phyloP scores from a whole-genome alignment of 1,284 basidiomycete genomes.

The Baeospora myosura region DNA sequence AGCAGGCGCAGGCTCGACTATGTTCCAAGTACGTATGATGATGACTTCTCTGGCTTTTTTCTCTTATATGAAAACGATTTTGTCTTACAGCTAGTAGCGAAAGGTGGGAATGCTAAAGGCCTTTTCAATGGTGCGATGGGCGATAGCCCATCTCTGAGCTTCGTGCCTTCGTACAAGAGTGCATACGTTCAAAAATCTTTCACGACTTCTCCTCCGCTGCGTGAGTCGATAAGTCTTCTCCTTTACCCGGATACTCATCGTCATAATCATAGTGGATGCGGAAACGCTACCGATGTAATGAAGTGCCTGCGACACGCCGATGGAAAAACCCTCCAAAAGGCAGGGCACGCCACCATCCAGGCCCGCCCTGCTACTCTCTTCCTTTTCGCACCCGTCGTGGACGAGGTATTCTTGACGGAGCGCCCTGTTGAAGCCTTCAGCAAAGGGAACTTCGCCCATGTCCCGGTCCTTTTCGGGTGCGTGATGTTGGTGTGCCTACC shows the following conservation, averaged over 20 bases:
- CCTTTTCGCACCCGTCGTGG: slow-evolving; percentile 10
- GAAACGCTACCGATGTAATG: slow-evolving; percentile 5
- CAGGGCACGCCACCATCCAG: slow-evolving; percentile 5
- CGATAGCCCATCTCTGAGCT: slow-evolving; percentile 13
- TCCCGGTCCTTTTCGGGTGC: slow-evolving; percentile 7
- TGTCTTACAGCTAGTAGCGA: slow-evolving; percentile 9
- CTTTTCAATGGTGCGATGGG: slow-evolving; percentile 13
- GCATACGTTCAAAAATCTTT: slow-evolving; percentile 10
- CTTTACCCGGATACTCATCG: neutral
- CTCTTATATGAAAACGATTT: neutral
- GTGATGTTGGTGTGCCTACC: neutral
- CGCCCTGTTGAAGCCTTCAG: slow-evolving; percentile 12
- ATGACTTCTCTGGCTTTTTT: neutral
- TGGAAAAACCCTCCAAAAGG: slow-evolving; percentile 2
- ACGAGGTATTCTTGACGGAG: slow-evolving; percentile 8
- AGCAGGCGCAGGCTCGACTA: slow-evolving; percentile 12
- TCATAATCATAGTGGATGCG: slow-evolving; percentile 5
- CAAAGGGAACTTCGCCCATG: slow-evolving; percentile 5
- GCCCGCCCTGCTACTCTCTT: slow-evolving; percentile 10
- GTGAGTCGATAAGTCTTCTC: slow-evolving; percentile 5
- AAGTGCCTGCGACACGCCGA: slow-evolving; percentile 7
- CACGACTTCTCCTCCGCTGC: slow-evolving; percentile 6
- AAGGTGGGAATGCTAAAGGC: slow-evolving; percentile 9
- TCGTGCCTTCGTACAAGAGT: slow-evolving; percentile 7
- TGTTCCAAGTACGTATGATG: slow-evolving; percentile 10